Evolutionary conservation across 2,329 filamentous ascomycete species (phyloP).

Genomic region (Taxawa tesnikishii): DNA sequence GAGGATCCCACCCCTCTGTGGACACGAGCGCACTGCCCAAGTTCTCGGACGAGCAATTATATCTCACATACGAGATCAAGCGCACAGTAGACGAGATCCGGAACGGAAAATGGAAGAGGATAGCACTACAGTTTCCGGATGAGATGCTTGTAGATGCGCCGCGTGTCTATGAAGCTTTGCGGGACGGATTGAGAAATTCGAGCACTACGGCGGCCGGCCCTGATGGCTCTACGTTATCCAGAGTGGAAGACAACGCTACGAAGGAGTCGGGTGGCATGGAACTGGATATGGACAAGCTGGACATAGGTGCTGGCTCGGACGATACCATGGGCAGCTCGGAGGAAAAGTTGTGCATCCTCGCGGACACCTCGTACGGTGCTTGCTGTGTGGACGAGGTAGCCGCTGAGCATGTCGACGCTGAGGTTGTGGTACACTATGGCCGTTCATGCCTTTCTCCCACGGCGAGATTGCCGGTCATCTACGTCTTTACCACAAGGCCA

Average conservation of each 20-base stretch:
- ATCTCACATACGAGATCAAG: slow-evolving; percentile 70
- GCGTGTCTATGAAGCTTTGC: slow-evolving; percentile 59
- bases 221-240: slow-evolving; percentile 11
- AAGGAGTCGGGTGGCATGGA: too few relatives aligned
- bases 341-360: slow-evolving; percentile 65
- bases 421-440: slow-evolving; percentile 90
- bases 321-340: slow-evolving; percentile 18
- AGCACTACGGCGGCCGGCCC: background rate
- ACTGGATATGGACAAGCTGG: background rate
- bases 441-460: slow-evolving; percentile 86
- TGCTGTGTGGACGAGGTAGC: slow-evolving; percentile 97
- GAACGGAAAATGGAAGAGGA: slow-evolving; percentile 56
- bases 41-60: slow-evolving; percentile 56
- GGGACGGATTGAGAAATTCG: slow-evolving; percentile 29
- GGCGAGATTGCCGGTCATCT: slow-evolving; percentile 72
- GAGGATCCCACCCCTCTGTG: slow-evolving; percentile 37
- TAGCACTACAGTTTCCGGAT: slow-evolving; percentile 94
- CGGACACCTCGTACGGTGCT: slow-evolving; percentile 90
- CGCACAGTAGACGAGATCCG: slow-evolving; percentile 67
- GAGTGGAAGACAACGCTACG: background rate
- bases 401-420: slow-evolving; percentile 81
- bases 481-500: slow-evolving; percentile 70
- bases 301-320: background rate
- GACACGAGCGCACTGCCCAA: slow-evolving; percentile 19
- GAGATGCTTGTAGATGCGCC: slow-evolving; percentile 80